These are phyloP conservation scores for Coniosporium apollinis DNA, from an alignment of 495 filamentous ascomycete species.

Conservation along the genomic window DNA sequence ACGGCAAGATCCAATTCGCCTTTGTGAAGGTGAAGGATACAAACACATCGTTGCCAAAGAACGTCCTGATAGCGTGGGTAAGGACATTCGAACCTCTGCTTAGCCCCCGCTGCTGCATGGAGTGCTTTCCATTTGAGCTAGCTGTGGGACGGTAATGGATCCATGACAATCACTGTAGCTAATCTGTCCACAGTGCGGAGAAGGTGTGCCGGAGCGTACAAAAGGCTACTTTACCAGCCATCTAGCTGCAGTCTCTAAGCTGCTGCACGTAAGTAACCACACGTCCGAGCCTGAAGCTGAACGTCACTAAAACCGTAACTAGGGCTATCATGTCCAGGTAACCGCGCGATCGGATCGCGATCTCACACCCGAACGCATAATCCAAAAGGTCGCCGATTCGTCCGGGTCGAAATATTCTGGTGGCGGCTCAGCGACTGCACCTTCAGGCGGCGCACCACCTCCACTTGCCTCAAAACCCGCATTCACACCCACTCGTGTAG, in stretches of 20 bases:
- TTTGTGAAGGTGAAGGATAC: slow-evolving; percentile 93
- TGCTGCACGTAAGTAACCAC: slow-evolving; percentile 52
- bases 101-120: background rate
- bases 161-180: no score
- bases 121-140: no score
- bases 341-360: slow-evolving; percentile 84
- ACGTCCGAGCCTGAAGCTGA: background rate
- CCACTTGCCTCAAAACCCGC: slow-evolving; percentile 71
- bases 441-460: slow-evolving; percentile 38
- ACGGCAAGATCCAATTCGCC: slow-evolving; percentile 91
- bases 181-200: slow-evolving; percentile 47
- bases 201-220: slow-evolving; percentile 92
- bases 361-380: slow-evolving; percentile 67
- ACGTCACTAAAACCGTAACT: slow-evolving; percentile 7
- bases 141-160: no score
- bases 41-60: slow-evolving; percentile 82
- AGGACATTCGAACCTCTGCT: slow-evolving; percentile 2
- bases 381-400: slow-evolving; percentile 89
- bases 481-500: slow-evolving; percentile 62
- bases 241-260: slow-evolving; percentile 68
- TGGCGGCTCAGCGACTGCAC: slow-evolving; percentile 15
- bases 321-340: slow-evolving; percentile 94
- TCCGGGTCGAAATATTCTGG: slow-evolving; percentile 88
- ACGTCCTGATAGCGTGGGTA: slow-evolving; percentile 81
- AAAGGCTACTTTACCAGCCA: slow-evolving; percentile 98